phyloP scores from a whole-genome alignment of 1,284 basidiomycete species.

The Coriolopsis trogii region DNA sequence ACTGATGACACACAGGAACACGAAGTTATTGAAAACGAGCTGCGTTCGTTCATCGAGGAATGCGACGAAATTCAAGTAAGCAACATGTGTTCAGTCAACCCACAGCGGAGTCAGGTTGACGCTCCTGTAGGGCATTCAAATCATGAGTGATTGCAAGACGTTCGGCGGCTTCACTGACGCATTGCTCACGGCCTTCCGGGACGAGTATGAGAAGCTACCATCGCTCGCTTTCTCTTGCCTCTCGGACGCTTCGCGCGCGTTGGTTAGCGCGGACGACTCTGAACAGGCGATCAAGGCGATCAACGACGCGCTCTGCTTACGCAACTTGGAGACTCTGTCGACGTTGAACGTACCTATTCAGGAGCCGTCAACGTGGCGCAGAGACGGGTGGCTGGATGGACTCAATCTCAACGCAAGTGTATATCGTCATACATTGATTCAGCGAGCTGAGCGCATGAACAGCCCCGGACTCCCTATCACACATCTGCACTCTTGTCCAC shows the following conservation, averaged over 20 bases:
- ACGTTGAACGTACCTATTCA: slow-evolving; percentile 61
- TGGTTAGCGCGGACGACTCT: slow-evolving; percentile 44
- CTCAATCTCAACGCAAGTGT: slow-evolving; percentile 43
- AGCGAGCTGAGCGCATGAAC: background rate
- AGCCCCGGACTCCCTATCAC: slow-evolving; percentile 52
- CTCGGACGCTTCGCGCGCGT: slow-evolving; percentile 43
- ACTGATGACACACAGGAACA: slow-evolving; percentile 18
- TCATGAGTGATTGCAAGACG: slow-evolving; percentile 59
- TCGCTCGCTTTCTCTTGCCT: slow-evolving; percentile 59
- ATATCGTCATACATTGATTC: background rate
- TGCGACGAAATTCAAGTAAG: slow-evolving; percentile 72
- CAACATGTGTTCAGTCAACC: background rate
- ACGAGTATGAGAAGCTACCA: slow-evolving; percentile 65
- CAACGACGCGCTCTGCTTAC: slow-evolving; percentile 65
- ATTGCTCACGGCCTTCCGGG: slow-evolving; percentile 60
- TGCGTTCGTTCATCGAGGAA: slow-evolving; percentile 71
- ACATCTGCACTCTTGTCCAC: slow-evolving; percentile 67
- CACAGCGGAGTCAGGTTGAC: background rate
- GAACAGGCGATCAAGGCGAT: slow-evolving; percentile 37
- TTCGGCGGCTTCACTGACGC: slow-evolving; percentile 68
- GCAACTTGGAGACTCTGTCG: slow-evolving; percentile 52
- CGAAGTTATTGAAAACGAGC: slow-evolving; percentile 62
- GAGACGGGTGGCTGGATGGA: slow-evolving; percentile 46
- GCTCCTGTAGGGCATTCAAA: slow-evolving; percentile 64
- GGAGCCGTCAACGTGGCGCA: slow-evolving; percentile 44